These are phyloP conservation scores for Phylloboletellus chloephorus DNA, from an alignment of 1,284 basidiomycete genomes.

Conservation along the genomic window DNA sequence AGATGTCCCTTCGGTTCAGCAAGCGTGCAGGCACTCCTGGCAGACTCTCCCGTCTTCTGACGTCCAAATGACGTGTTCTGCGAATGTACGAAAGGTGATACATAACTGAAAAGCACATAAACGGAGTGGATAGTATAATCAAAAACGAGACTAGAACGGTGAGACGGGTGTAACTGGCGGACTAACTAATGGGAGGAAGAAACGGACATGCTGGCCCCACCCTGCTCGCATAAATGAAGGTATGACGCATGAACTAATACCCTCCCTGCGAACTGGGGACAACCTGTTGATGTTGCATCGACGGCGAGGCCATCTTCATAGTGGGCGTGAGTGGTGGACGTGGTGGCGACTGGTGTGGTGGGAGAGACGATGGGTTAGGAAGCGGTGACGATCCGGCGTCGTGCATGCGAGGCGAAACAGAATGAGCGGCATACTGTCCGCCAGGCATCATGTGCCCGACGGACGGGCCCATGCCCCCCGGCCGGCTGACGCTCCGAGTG, in stretches of 20 bases:
- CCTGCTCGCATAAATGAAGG: slow-evolving; percentile 10
- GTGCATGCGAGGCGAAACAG: slow-evolving; percentile 51
- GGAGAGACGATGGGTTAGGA: slow-evolving; percentile 38
- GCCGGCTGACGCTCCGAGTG: slow-evolving; percentile 39
- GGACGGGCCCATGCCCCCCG: slow-evolving; percentile 25
- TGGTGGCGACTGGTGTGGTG: slow-evolving; percentile 47
- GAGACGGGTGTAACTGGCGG: slow-evolving; percentile 15
- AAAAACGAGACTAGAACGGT: slow-evolving; percentile 30
- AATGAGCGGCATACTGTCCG: slow-evolving; percentile 38
- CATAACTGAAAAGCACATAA: slow-evolving; percentile 38
- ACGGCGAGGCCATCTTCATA: slow-evolving; percentile 55
- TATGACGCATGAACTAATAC: slow-evolving; percentile 29
- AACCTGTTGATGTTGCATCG: slow-evolving; percentile 54
- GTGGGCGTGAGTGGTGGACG: slow-evolving; percentile 50
- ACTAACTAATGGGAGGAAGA: slow-evolving; percentile 9
- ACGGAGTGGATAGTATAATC: slow-evolving; percentile 34
- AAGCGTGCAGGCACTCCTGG: not conserved
- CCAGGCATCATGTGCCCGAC: slow-evolving; percentile 36
- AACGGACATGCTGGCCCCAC: slow-evolving; percentile 14
- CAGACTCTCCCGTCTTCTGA: slow-evolving; percentile 15
- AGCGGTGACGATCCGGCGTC: slow-evolving; percentile 47
- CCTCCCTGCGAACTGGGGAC: slow-evolving; percentile 42
- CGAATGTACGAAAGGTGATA: slow-evolving; percentile 30
- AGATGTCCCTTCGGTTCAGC: too few species aligned
- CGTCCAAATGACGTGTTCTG: slow-evolving; percentile 23